phyloP scores from a whole-genome alignment of 768 basidiomycete genomes.

The Mycena capillaripes region DNA sequence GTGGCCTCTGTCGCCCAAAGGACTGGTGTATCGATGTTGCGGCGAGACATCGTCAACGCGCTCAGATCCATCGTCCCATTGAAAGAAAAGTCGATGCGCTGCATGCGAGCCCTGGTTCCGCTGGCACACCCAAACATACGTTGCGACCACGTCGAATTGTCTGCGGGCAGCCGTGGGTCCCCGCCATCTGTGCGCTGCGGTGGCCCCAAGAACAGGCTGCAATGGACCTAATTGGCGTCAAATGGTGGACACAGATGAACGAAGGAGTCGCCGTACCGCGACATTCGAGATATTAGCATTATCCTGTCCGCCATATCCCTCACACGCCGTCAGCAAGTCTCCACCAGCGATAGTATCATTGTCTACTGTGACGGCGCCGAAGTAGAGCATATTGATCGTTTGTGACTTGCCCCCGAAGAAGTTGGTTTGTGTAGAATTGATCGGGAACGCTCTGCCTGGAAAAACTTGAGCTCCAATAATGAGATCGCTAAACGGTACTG shows the following conservation, averaged over 20 bases:
- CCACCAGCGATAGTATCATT: neutral
- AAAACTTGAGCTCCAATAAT: neutral
- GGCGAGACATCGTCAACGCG: conserved; percentile 20
- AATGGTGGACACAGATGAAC: neutral
- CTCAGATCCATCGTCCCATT: conserved; percentile 23
- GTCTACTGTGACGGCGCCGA: neutral
- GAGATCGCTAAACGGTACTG: neutral
- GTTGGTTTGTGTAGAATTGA: conserved; percentile 10
- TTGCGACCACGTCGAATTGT: conserved; percentile 41
- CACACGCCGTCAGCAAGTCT: conserved; percentile 21
- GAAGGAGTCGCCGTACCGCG: conserved; percentile 8
- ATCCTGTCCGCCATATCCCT: conserved; percentile 38
- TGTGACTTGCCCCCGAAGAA: conserved; percentile 22
- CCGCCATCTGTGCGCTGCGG: conserved; percentile 40
- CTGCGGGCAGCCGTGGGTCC: conserved; percentile 24
- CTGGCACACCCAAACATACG: conserved; percentile 37
- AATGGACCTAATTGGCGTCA: conserved; percentile 19
- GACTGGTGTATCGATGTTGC: conserved; percentile 27
- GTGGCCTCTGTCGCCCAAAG: conserved; percentile 33
- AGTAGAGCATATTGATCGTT: conserved; percentile 11
- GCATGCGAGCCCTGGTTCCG: conserved; percentile 33
- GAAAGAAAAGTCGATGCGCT: conserved; percentile 33
- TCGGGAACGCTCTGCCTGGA: conserved; percentile 27
- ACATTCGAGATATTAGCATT: conserved; percentile 39
- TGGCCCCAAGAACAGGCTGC: conserved; percentile 36